Base-by-base conservation (phyloP, 192 early-diverging fungal genomes). In the Umbelopsis isabellina region DNA sequence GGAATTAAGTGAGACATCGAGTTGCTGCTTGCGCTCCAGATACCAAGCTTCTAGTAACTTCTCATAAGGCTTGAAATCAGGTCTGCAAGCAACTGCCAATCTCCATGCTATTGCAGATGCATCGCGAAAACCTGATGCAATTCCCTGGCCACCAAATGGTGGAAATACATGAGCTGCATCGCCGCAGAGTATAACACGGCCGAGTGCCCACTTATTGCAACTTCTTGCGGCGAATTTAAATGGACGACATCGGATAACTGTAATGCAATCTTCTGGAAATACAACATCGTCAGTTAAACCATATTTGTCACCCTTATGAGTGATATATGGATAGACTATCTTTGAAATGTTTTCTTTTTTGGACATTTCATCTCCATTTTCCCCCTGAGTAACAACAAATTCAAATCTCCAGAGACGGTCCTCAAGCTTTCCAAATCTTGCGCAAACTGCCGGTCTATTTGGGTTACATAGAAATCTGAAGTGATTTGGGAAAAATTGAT, bases 201-300 rank as follows among this genome's bases (percentile, higher is more conserved):
- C 65, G 37, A 66, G 65, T 12, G 65, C 33, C 65, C 65, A 66
- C 23, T 66, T 66, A 41, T 66, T 66, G 45, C 65, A 66, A 48
- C 46, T 66, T 5, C 65, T 4, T 13, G 65, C 65, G 37, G 65
- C 65, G 35, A 66, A 66, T 47, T 0, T 13, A 15, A 66, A 66
- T 21, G 65, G 44, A 11, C 65, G 23, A 46, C 65, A 66, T 10
- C 65, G 65, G 16, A 66, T 35, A 11, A 46, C 45, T 21, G 33
- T 41, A 16, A 66, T 66, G 20, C 65, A 66, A 16, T 66, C 65
- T 46, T 66, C 65, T 23, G 65, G 65, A 46, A 46, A 66, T 1
- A n/a, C n/a, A 3, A 66, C 45, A 21, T 66, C 44, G 16, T 66
- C 18, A 6, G 7, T 0, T 7, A 66, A 44, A n/a, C 65, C 65